A percentile compares a stretch with the other conserved stretches of the same genome.
phyloP scores from a whole-genome alignment of 2,329 filamentous ascomycete species.

The Daldinia sp. region DNA sequence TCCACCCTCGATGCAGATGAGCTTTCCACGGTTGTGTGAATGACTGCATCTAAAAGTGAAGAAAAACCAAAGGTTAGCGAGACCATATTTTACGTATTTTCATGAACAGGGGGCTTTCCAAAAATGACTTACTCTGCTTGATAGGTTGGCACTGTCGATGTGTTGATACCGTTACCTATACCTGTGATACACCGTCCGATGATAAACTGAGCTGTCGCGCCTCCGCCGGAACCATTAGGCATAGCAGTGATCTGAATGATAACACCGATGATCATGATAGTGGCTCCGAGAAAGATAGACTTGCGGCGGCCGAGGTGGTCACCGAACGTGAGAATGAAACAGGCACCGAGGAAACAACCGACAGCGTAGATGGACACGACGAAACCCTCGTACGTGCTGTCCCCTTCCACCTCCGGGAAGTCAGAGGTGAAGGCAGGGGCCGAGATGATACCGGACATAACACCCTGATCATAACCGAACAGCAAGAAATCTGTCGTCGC shows the following conservation, averaged over 20 bases:
- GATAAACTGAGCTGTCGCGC: slow-evolving; percentile 62
- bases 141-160: slow-evolving; percentile 58
- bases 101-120: not conserved
- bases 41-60: slow-evolving; percentile 50
- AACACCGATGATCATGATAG: slow-evolving; percentile 70
- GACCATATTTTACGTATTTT: not conserved
- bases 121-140: slow-evolving; percentile 52
- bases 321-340: slow-evolving; percentile 63
- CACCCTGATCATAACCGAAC: slow-evolving; percentile 66
- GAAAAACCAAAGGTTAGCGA: slow-evolving; percentile 35
- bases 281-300: slow-evolving; percentile 65
- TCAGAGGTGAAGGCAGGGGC: slow-evolving; percentile 46
- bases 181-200: slow-evolving; percentile 64
- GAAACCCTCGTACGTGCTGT: slow-evolving; percentile 53
- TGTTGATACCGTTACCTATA: slow-evolving; percentile 65
- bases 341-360: slow-evolving; percentile 58
- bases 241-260: slow-evolving; percentile 67
- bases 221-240: slow-evolving; percentile 56
- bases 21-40: slow-evolving; percentile 68
- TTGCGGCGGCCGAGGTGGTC: slow-evolving; percentile 68
- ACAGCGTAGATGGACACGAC: slow-evolving; percentile 58
- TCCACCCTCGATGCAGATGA: slow-evolving; percentile 68
- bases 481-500: slow-evolving; percentile 49
- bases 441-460: slow-evolving; percentile 52
- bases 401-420: slow-evolving; percentile 51